phyloP scores from a whole-genome alignment of 441 rosid species.

The Eutrema salsugineum region DNA sequence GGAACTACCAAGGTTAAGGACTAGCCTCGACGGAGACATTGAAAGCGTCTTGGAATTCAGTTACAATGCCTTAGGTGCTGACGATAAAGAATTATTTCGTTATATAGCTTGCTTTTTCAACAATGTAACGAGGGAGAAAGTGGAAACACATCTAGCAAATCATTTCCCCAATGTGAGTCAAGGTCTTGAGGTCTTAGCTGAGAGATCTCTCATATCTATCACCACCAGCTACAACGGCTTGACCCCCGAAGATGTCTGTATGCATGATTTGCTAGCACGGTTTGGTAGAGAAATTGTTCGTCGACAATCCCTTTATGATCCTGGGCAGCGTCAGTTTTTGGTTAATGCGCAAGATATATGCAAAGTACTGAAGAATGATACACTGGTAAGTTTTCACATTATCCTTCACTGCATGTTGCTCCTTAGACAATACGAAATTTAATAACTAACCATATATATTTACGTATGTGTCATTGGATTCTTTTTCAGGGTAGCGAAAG shows the following conservation, averaged over 20 bases:
- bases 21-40: not conserved
- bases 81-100: too few species aligned
- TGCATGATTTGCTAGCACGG: constrained; percentile 2
- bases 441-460: not conserved
- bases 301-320: not conserved
- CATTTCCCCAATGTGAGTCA: not conserved
- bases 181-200: not conserved
- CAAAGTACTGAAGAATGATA: not conserved
- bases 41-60: not conserved
- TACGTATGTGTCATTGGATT: not conserved
- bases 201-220: constrained; percentile 2
- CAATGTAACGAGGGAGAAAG: not conserved
- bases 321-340: constrained; percentile 4
- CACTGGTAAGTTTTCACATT: not conserved
- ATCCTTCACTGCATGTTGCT: not conserved
- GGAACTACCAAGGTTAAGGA: too few species aligned
- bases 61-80: too few species aligned
- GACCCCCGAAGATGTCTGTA: too few species aligned
- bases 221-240: too few species aligned
- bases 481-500: too few species aligned
- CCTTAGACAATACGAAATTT: not conserved
- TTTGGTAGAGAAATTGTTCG: constrained; percentile 2
- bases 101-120: too few species aligned
- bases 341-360: not conserved
- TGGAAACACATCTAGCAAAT: not conserved